Evolutionary conservation across 352 stramenopile genomes (phyloP), one percentile per base, ranked within the genome.

Genomic region (Phytophthora kernoviae): DNA sequence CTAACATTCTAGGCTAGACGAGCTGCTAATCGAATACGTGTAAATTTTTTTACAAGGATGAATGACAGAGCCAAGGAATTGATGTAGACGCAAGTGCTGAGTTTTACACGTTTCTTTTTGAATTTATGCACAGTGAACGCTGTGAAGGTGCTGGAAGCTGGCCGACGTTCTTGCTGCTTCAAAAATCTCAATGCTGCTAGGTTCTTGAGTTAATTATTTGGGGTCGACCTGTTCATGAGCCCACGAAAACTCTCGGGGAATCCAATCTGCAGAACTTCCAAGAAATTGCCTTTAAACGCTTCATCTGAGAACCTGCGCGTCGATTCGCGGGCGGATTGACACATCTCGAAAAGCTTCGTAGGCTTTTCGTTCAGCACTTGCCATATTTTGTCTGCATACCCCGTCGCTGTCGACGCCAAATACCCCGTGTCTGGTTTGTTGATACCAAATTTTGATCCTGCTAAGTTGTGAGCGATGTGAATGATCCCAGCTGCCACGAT

Each of bases 401-500:
- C 88, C 1, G 91, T 72, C 0, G 85, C 82, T 6, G 82, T 84
- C 5, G 70, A 56, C 18, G 92, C 92, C 7, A 98, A 63, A 43
- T 79, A 91, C 0, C 88, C 88, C 6, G 76, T 84, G 15, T 55
- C 78, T 6, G 71, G 73, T 39, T 85, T 75, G 8, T 98, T 76
- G 47, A 98, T 98, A 53, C 98, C 93, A 4, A 74, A 73, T 39
- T 91, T 87, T 0, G 97, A 97, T 3, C 97, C 97, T 36, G 96
- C 97, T 15, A 90, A 98, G 62, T 98, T 87, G 79, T 99, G 97
- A 15, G 97, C 97, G 5, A 99, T 73, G 1, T 91, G 81, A 2
- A 99, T 68, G 41, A 99, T 64, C 11, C 96, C 96, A 0, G 96
- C 91, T 6, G 96, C 90, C 92, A 99, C 98, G 92, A 99, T 98